Conservation (phyloP, 2,329 filamentous ascomycete genomes). For the Sclerotinia spermophila region DNA sequence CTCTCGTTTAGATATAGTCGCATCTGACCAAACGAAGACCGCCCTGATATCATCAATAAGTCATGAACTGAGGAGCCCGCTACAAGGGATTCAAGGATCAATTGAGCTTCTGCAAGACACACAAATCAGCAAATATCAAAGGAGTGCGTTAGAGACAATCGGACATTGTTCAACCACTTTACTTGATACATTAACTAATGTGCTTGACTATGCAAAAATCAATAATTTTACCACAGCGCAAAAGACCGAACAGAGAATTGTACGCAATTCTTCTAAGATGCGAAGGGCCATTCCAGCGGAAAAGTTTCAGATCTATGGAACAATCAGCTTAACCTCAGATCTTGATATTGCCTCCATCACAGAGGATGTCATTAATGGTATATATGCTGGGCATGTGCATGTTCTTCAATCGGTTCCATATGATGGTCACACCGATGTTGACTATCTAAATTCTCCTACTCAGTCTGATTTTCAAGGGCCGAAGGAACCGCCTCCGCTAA, state of each 20-base stretch:
- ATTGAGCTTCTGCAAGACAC: slow-evolving; percentile 48
- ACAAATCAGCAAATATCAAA: slow-evolving; percentile 34
- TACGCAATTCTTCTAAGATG: background rate
- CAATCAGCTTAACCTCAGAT: slow-evolving; percentile 30
- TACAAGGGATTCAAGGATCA: slow-evolving; percentile 53
- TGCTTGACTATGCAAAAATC: slow-evolving; percentile 40
- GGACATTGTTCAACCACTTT: slow-evolving; percentile 38
- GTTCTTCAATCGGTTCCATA: background rate
- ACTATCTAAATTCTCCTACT: background rate
- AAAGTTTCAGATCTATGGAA: slow-evolving; percentile 11
- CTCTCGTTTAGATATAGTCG: slow-evolving; percentile 47
- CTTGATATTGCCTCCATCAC: slow-evolving; percentile 37
- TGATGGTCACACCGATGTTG: background rate
- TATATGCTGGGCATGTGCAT: slow-evolving; percentile 39
- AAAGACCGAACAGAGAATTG: background rate
- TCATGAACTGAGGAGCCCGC: slow-evolving; percentile 53
- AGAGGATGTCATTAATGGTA: slow-evolving; percentile 39
- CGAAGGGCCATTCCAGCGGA: background rate
- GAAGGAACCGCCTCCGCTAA: slow-evolving; percentile 30
- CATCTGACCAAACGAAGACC: slow-evolving; percentile 48
- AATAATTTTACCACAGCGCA: slow-evolving; percentile 25
- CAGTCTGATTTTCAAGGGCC: background rate
- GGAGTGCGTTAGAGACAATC: slow-evolving; percentile 36
- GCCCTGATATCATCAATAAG: slow-evolving; percentile 56
- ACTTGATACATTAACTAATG: slow-evolving; percentile 39